Percentiles rank a stretch among this genome's conserved stretches.
Conservation (phyloP, 257 asterid genomes). For the Linaria vulgaris region DNA sequence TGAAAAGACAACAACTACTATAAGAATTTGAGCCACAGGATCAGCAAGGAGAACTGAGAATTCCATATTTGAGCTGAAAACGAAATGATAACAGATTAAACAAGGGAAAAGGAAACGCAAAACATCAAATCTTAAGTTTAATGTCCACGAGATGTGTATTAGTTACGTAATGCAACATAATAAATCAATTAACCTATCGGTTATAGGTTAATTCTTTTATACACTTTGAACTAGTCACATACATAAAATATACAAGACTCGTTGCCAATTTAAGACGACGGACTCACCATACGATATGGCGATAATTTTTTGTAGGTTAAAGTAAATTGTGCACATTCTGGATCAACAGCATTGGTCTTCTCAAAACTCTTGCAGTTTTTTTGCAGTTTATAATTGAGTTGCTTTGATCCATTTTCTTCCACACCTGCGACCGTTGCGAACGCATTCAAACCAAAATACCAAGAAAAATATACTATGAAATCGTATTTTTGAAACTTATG, state of each 20-base stretch:
- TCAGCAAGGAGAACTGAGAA: too few relatives aligned
- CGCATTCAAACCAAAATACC: neutral
- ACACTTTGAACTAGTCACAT: too few relatives aligned
- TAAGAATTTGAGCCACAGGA: neutral
- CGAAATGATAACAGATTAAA: too few relatives aligned
- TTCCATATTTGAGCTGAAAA: too few relatives aligned
- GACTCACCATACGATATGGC: constrained; percentile 20
- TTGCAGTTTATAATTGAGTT: neutral
- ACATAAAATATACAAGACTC: too few relatives aligned
- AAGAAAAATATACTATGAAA: neutral
- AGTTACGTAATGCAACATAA: too few relatives aligned
- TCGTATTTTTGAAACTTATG: neutral
- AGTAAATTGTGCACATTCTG: constrained; percentile 11
- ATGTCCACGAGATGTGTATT: too few relatives aligned
- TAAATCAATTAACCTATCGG: too few relatives aligned
- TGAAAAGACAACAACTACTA: neutral
- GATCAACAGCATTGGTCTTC: neutral
- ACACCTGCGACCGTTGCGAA: constrained; percentile 10
- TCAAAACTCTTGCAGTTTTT: neutral
- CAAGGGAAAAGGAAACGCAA: too few relatives aligned
- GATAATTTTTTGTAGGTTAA: neutral
- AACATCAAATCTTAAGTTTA: too few relatives aligned
- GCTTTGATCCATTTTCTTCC: neutral
- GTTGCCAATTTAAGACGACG: neutral
- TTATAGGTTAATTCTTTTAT: too few relatives aligned